Base-by-base conservation (phyloP, 2,329 filamentous ascomycete genomes). In the Botrytis galanthina region DNA sequence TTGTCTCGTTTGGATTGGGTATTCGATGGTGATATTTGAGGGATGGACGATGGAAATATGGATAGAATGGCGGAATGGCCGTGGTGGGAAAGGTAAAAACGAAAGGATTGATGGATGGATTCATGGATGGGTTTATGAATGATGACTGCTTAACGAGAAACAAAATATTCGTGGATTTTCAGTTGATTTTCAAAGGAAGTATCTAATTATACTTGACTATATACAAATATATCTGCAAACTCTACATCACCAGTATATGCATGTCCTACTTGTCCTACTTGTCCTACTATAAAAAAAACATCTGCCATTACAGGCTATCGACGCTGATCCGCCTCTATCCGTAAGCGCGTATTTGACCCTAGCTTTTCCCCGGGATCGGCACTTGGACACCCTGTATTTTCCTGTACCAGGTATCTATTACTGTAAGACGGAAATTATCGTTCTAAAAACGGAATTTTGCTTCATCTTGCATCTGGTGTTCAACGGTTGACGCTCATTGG, bases 381-480 rank as follows among this genome's bases (percentile, higher is more conserved):
- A 62, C 35, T 39, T 39, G 35, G 37, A 62, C 37, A n/a, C 60
- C 60, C 60, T 62, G 60, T 39, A 62, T 39, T 39, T n/a, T 62
- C 39, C 26, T 39, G 35, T 57, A 57, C 51, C n/a, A 37, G 22
- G 60, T 26, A 39, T 62, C 60, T 22, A n/a, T 39, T 62, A 7
- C 60, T 39, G 35, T 62, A 18, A 42, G 37, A 64, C 39, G n/a
- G n/a, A 64, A 64, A 64, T 61, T 61, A 44, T 44, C 39, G 18
- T 44, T 42, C 26, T 29, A 57, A n/a, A 68, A 37, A 57, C 66
- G 66, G 48, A 35, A 68, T 22, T 68, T 42, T 57, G 35, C 66
- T 22, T 44, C 66, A 68, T 68, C 66, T 68, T 57, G 66, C 48
- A 68, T 57, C 54, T 42, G 66, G 66, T 68, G 66, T 68, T 57